Evolutionary conservation across 495 filamentous ascomycete species (phyloP), one percentile per base, ranked within the genome.

Genomic region (Aspergillus wentii): DNA sequence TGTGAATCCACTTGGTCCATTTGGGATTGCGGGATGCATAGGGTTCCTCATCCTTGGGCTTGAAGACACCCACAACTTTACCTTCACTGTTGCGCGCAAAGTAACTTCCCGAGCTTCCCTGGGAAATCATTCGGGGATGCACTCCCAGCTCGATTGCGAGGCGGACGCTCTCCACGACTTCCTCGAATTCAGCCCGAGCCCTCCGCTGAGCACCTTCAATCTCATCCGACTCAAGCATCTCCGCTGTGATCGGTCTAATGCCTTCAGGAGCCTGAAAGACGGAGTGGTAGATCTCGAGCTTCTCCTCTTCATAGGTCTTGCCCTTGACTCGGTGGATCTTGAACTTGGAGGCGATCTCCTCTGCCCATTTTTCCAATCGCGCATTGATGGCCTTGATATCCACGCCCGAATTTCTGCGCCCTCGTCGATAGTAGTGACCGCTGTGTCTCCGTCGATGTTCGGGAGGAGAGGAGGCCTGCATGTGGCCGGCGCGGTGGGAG

Each of bases 381-480:
- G 92, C 90, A 64, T 99, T 99, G 61, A 99, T 96, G 43, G 91
- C 92, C 62, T 97, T 97, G 51, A 99, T 90, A 58, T 99, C 92
- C 8, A 97, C 92, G 4, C 88, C 90, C 19, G 88, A 88, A 54
- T 88, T 94, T 41, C 88, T 83, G 45, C 82, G 71, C 28, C 69
- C 67, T 33, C 77, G 76, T 29, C 79, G 64, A 20, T 59, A 56
- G 29, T 71, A 62, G 22, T 62, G 59, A 31, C 66, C 65, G 48
- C 57, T 70, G 14, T 64, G 62, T 45, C 71, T 64, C 37, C 68
- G 66, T 51, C 62, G 67, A 44, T 66, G 53, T 20, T 57, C 64
- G 41, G 58, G 55, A 15, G 65, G 62, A 38, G 56, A 63, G 37
- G 64, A 64, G 36, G 64, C 59, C 35, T 68, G 65, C 64, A 75